Base-by-base conservation (phyloP, 148 eudicot species). In the Hydrangea macrophylla region DNA sequence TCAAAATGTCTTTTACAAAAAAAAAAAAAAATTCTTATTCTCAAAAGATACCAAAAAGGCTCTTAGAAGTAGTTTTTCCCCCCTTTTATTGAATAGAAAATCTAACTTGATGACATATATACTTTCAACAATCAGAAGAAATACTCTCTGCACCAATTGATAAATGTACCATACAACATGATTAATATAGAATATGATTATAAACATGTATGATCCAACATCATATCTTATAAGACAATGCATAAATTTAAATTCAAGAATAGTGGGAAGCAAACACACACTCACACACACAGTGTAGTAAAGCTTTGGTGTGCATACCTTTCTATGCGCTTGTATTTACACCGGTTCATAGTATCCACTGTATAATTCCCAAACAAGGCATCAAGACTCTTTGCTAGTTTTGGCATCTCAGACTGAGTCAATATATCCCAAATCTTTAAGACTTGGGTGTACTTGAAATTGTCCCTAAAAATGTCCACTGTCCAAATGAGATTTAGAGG, bases 401-500 rank as follows among this genome's bases (percentile, higher is more conserved):
- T 23, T 2, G 58, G 72, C 5, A 66, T 28, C 57, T 69, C 59
- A 13, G 58, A 45, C 22, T 40, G 69, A 24, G 69, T 40, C 61
- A 58, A 56, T 44, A 80, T 3, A 36, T 76, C 78, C 75, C 65
- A 76, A 65, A 70, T 58, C 69, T 26, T 67, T 26, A 80, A 31
- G 39, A 66, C 78, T 60, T 80, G 84, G 31, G 48, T 23, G 37
- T 35, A 64, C 5, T 57, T 11, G 0, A 62, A 62, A 10, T 70
- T 65, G 33, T 80, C 78, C 51, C 48, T 15, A 6, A 23, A 2
- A 25, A 80, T 37, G 45, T 32, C 70, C n/a, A 77, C 60, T 7
- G 64, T 73, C 80, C 78, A 80, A 66, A 66, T 72, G 37, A 80
- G 73, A 70, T 70, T 6, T 8, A 80, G 69, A n/a, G 22, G 8